Percentiles rank a stretch among this genome's conserved stretches.
Evolutionary conservation across 345 rosid species (phyloP).

Genomic region (Leavenworthia alabamica): DNA sequence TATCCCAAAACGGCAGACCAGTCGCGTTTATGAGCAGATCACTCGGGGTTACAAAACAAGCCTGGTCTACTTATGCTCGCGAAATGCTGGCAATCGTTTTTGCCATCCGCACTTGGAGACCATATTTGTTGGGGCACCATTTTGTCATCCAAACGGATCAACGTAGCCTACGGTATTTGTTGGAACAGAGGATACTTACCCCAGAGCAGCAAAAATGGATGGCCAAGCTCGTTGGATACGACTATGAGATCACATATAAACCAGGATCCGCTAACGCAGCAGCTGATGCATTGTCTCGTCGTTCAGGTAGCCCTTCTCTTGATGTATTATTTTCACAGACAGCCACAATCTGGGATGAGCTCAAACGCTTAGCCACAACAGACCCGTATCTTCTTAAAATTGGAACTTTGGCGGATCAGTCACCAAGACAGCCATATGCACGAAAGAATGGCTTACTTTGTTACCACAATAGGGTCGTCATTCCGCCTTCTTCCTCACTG

Average conservation of each 20-base stretch:
- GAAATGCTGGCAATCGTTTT: background rate
- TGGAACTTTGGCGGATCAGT: no score
- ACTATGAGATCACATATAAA: background rate
- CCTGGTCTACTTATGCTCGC: background rate
- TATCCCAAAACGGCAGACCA: fast-evolving
- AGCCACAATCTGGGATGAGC: no score
- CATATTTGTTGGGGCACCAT: fast-evolving
- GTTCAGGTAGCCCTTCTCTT: background rate
- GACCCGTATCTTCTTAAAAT: no score
- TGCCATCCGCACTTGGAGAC: background rate
- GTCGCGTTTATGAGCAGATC: background rate
- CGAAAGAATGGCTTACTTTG: no score
- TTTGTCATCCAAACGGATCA: background rate
- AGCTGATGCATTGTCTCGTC: background rate
- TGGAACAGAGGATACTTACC: background rate
- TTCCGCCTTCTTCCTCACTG: no score
- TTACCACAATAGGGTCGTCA: no score
- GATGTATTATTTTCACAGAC: no score
- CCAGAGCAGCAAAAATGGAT: background rate
- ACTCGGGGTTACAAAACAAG: background rate
- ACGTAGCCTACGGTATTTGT: fast-evolving
- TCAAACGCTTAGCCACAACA: no score
- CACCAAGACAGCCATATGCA: no score
- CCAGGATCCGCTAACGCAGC: background rate
- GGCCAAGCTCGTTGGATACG: background rate